Conservation (phyloP, 1,284 basidiomycete species). For the Melampsora americana region DNA sequence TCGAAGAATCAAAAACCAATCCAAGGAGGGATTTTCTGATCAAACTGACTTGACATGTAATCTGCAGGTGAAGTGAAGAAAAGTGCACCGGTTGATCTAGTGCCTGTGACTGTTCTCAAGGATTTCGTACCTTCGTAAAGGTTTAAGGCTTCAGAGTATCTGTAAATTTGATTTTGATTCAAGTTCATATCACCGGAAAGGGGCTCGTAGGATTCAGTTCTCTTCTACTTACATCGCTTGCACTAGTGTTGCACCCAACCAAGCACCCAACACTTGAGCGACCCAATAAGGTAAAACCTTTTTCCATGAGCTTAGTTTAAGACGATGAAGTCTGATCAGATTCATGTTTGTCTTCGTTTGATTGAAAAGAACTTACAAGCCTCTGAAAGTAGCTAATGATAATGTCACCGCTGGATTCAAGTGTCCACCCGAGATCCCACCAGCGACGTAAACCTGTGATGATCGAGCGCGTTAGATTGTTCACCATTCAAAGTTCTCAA, state of each 20-base stretch:
- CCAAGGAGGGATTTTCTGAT: too few species aligned
- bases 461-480: not conserved
- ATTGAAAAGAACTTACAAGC: not conserved
- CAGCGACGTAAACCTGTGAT: not conserved
- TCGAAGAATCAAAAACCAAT: too few species aligned
- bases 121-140: constrained; percentile 45
- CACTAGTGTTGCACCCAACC: not conserved
- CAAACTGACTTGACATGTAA: not conserved
- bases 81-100: not conserved
- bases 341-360: not conserved
- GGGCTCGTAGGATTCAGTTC: constrained; percentile 18
- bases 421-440: not conserved
- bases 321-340: not conserved
- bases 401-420: not conserved
- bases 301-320: not conserved
- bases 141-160: constrained; percentile 49
- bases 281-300: constrained; percentile 10
- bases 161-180: constrained; percentile 13
- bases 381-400: not conserved
- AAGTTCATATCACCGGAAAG: constrained; percentile 30
- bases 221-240: constrained; percentile 4
- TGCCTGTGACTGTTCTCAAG: not conserved
- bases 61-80: constrained; percentile 1
- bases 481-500: not conserved
- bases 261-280: constrained; percentile 15